Evolutionary conservation across 2,329 filamentous ascomycete genomes (phyloP).

Genomic region (Penicillium sp.): DNA sequence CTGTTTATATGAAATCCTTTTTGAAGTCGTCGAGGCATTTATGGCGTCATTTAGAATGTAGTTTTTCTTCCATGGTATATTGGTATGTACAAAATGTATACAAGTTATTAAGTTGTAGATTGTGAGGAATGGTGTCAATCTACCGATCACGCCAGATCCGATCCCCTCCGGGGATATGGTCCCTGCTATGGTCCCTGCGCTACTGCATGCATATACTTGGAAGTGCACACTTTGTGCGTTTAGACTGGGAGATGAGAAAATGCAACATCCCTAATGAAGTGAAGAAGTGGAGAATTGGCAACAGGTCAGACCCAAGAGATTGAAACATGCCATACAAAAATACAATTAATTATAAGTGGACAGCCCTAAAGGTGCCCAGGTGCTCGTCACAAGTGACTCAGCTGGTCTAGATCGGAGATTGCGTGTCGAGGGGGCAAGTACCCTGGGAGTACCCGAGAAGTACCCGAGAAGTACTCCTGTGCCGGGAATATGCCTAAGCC

Average conservation of each 20-base stretch:
- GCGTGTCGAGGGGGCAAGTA: constrained; percentile 1
- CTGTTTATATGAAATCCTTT: neutral
- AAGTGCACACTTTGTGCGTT: constrained; percentile 1
- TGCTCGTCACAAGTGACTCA: constrained; percentile 8
- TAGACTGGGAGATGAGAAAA: neutral
- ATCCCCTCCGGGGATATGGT: constrained; percentile 16
- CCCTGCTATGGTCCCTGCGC: constrained; percentile 11
- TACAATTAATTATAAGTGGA: neutral
- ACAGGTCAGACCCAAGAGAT: neutral
- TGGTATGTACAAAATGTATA: neutral
- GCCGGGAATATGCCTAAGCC: no score
- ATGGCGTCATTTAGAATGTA: constrained; percentile 6
- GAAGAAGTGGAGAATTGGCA: neutral
- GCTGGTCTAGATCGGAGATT: constrained; percentile 6
- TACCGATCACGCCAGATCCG: constrained; percentile 16
- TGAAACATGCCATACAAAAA: neutral
- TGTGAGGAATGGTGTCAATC: neutral
- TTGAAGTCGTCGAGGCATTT: neutral
- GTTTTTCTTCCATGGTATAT: neutral
- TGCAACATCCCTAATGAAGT: neutral
- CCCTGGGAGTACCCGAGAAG: neutral
- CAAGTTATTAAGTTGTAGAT: neutral
- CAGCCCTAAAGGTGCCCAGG: neutral
- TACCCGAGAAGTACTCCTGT: neutral
- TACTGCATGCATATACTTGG: constrained; percentile 12